Evolutionary conservation across 176 grass and related monocot species (phyloP), one percentile per base, ranked within the genome.

Genomic region (Bolboschoenus planiculmis): DNA sequence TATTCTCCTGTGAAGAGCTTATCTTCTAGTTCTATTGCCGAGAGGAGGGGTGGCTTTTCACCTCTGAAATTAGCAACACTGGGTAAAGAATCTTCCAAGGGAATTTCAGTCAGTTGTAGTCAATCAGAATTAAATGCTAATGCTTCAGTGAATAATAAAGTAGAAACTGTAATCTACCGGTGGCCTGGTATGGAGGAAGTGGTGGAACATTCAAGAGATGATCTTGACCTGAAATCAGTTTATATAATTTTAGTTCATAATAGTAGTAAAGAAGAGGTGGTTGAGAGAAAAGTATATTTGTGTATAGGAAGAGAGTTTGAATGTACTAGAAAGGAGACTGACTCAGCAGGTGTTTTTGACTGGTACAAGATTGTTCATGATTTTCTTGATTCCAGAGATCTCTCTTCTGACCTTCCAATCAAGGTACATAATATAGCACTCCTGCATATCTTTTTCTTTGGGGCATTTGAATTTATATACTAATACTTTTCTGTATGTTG

Each of bases 41-140:
- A 99, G 88, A 93, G 97, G 89, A 95, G 97, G 85, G 97, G 97
- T 50, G 87, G 89, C 31, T 95, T 99, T 93, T 91, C 84, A 72
- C 57, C 80, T 56, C 82, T 99, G 84, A 95, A 91, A 83, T 66
- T 99, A 79, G 87, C 92, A 88, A 85, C 87, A 47, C 73, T 95
- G 10, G 83, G 85, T 51, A 95, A 95, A 85, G 88, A 89, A 80
- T 87, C 83, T 91, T 1, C 90, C 93, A 83, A 88, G 73, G 84
- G 83, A 47, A 64, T 82, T 82, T 39, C 58, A 10, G 51, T 47
- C 56, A 53, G 56, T 16, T 89, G 89, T 82, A 73, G 10, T 60
- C 64, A 84, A 84, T 66, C 36, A 56, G 88, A 78, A 62, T 39
- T 68, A 86, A 56, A 83, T 18, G 82, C 89, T 83, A 73, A 62